Base-by-base conservation (phyloP, 106 monocot species). In the Dioscorea dumetorum region DNA sequence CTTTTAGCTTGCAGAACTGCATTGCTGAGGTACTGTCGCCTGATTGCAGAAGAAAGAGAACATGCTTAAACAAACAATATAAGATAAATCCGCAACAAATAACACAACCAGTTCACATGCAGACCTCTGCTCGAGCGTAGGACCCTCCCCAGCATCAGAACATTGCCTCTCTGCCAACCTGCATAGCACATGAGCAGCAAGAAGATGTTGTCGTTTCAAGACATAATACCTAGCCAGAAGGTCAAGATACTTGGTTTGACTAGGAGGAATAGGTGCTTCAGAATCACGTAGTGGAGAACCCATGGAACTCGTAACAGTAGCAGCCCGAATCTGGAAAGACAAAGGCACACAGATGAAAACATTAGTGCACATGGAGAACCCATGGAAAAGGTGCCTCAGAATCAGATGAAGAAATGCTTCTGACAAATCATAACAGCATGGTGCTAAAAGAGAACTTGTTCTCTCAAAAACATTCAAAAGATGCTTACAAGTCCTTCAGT, bases 1-100 rank as follows among this genome's bases (percentile, higher is more conserved):
- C 78, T 93, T 83, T 93, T 99, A 48, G 93, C 99, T 67, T 99
- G 99, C 57, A 99, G 73, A 54, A 90, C 82, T 51, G 99, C 99
- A 83, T 81, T 93, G 77, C 93, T 90, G 59, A 99, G 83, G 77
- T 99, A 99, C 21, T 90, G 93, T 33, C 71, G 76, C 83, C 97
- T 97, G 71, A 63, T 62, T 68, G 32, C 17, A 65, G 22, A 33
- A 86, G 69, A 22, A 70, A 70, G 72, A 61, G 1, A 63, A 62
- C 7, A 66, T 49, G 8, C 11, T 41, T 5, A 58, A 72, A 9
- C 12, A 48, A 15, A 17, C 23, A 67, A 48, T 41, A 54, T 32
- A 21, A 62, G 17, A 21, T 5, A 20, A 59, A 58, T 9, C 33
- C 6, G 8, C 35, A 31, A 68, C 18, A 53, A 58, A 67, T 48